Base-by-base conservation (phyloP, 495 filamentous ascomycete genomes). In the Aspergillus taichungensis region DNA sequence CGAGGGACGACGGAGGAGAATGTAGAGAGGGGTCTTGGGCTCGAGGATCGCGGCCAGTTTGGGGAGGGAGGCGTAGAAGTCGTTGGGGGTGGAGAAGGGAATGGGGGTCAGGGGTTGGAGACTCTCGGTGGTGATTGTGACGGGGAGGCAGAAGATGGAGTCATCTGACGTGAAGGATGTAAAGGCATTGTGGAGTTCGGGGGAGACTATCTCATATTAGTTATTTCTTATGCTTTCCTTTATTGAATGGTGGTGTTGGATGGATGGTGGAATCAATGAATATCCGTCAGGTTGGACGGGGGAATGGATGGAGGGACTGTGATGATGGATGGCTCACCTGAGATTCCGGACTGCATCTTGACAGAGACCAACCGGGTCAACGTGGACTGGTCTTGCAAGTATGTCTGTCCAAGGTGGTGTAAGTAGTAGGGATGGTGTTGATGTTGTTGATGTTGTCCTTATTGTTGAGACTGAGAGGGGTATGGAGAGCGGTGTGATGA, bases 271-370 rank as follows among this genome's bases (percentile, higher is more conserved):
- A 35, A 34, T 40, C 14, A 32, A 30, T 27, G 24, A 1, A 6
- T 18, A 28, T 6, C 4, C 13, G 29, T 14, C n/a, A 12, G 13
- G 31, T 28, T n/a, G 37, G 10, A 46, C 12, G n/a, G 8, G 41
- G 27, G 13, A 47, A 49, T 45, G 30, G 13, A 27, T 24, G 4
- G 18, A 24, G 1, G 18, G 35, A 41, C 33, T 32, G 36, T 40
- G 40, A 24, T 8, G 24, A 3, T 3, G 13, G 30, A 47, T 6
- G 40, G 39, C 59, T 47, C 70, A 87, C 85, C 85, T 65, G 84
- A 79, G 55, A 94, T 94, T 66, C 87, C 87, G 11, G 87, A 94
- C 75, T 94, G 87, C 87, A 94, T 94, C 49, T 60, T 67, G 61
- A 30, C 50, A 46, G 39, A 35, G 35, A 31, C 11, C 51, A 34